Percentiles rank a stretch among this genome's conserved stretches.
These are phyloP conservation scores for Marasmius fiardii DNA, from an alignment of 1,284 basidiomycete genomes.

Conservation along the genomic window DNA sequence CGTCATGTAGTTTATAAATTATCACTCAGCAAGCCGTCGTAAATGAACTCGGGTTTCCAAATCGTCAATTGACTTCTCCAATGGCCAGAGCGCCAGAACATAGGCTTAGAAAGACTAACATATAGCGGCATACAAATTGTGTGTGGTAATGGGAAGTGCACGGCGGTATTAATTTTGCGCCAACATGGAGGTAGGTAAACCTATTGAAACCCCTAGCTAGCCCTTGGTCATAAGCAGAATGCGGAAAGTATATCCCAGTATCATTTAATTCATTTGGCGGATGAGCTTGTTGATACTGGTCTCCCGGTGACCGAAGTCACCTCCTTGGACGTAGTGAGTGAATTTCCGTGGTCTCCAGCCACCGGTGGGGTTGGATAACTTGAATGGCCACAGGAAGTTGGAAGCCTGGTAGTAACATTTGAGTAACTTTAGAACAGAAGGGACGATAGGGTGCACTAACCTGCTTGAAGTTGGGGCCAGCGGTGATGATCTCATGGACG, in stretches of 20 bases:
- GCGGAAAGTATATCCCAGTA: slow-evolving; percentile 11
- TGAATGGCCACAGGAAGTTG: slow-evolving; percentile 99
- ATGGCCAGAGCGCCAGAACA: background rate
- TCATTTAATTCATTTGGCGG: slow-evolving; percentile 87
- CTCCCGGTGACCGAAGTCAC: slow-evolving; percentile 97
- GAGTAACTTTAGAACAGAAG: slow-evolving; percentile 1
- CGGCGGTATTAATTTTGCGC: slow-evolving; percentile 16
- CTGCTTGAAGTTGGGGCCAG: slow-evolving; percentile 99
- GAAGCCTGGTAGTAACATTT: slow-evolving; percentile 52
- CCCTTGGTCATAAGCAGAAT: slow-evolving; percentile 16
- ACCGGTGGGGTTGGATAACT: slow-evolving; percentile 98
- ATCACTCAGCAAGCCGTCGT: background rate
- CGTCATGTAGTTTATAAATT: too few relatives aligned
- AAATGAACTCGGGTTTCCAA: background rate
- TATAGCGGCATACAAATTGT: background rate
- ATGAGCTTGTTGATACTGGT: slow-evolving; percentile 96
- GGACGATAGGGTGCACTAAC: slow-evolving; percentile 33
- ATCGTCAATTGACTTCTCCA: background rate
- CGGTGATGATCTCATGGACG: slow-evolving; percentile 95
- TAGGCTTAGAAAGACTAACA: background rate
- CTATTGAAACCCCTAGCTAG: slow-evolving; percentile 1
- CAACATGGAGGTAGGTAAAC: slow-evolving; percentile 12
- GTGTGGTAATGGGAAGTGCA: background rate
- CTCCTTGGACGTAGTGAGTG: slow-evolving; percentile 91
- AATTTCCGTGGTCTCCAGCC: slow-evolving; percentile 98